Evolutionary conservation across 2,329 filamentous ascomycete genomes (phyloP).

Genomic region (Fusarium palustre): DNA sequence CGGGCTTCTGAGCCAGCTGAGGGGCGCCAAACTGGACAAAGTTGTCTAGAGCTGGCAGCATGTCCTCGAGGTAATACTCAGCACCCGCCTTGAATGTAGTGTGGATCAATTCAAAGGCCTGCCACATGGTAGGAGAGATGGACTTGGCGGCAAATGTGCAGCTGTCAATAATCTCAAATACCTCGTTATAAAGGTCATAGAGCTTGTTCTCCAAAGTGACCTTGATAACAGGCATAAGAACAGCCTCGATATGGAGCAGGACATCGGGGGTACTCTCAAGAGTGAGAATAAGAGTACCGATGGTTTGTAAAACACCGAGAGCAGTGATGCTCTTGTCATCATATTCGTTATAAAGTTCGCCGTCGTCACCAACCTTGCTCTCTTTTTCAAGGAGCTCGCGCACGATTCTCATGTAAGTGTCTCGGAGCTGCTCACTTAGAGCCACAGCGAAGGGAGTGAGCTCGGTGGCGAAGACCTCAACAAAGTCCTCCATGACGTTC

Average conservation of each 20-base stretch:
- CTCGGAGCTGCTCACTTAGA: conserved; percentile 92
- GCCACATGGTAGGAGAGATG: conserved; percentile 98
- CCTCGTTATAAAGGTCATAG: conserved; percentile 96
- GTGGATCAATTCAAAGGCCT: conserved; percentile 96
- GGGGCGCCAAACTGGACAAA: conserved; percentile 93
- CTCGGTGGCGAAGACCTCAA: conserved; percentile 97
- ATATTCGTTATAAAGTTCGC: conserved; percentile 88
- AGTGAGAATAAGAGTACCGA: conserved; percentile 95
- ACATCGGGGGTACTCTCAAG: conserved; percentile 98
- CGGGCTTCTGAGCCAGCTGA: conserved; percentile 82
- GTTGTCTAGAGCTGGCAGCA: conserved; percentile 98
- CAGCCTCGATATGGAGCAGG: conserved; percentile 90
- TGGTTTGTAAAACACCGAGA: conserved; percentile 94
- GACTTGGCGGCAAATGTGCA: conserved; percentile 98
- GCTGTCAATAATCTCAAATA: conserved; percentile 99
- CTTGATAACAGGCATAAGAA: conserved; percentile 96
- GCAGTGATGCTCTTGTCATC: conserved; percentile 99
- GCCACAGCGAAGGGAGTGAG: conserved; percentile 97
- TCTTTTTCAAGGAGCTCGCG: conserved; percentile 91
- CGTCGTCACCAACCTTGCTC: conserved; percentile 78
- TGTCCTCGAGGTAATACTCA: conserved; percentile 97
- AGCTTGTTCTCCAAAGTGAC: conserved; percentile 98
- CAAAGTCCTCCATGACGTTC: conserved; percentile 99
- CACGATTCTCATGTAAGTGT: conserved; percentile 95
- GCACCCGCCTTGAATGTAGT: conserved; percentile 97